Evolutionary conservation across 148 eudicot species (phyloP).

Genomic region (Chenopodium suecicum): DNA sequence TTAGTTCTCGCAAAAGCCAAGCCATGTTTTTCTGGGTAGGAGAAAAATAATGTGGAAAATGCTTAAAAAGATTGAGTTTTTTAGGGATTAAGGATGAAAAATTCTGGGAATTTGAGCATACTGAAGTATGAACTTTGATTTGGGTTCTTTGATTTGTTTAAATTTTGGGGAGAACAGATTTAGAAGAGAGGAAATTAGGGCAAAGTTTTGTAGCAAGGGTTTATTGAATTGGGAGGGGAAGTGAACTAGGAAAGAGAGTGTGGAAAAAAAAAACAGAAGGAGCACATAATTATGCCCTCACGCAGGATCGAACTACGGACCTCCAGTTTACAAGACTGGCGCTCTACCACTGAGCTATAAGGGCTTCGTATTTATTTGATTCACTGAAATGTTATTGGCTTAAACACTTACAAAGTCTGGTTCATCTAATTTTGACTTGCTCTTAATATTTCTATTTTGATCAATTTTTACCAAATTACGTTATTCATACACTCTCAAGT

Average conservation of each 20-base stretch:
- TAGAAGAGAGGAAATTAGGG: background rate
- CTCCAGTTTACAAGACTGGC: constrained; percentile 60
- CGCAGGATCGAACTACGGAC: constrained; percentile 57
- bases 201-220: background rate
- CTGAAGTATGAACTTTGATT: background rate
- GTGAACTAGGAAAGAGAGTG: too few species aligned
- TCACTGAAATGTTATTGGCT: background rate
- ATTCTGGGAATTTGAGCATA: background rate
- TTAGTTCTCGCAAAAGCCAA: constrained; percentile 26
- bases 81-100: background rate
- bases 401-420: too few species aligned
- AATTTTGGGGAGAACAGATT: background rate
- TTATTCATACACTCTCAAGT: too few species aligned
- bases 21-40: constrained; percentile 20
- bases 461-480: too few species aligned
- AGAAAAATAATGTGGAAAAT: background rate
- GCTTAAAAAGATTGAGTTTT: background rate
- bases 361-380: constrained; percentile 12
- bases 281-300: constrained; percentile 31
- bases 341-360: constrained; percentile 60
- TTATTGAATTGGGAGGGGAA: background rate
- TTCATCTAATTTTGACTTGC: background rate
- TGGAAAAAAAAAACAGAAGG: too few species aligned
- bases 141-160: background rate
- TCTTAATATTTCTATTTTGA: too few species aligned